Percentiles rank a stretch among this genome's conserved stretches.
Conservation (phyloP, 768 basidiomycete genomes). For the Leucocoprinus sp. region DNA sequence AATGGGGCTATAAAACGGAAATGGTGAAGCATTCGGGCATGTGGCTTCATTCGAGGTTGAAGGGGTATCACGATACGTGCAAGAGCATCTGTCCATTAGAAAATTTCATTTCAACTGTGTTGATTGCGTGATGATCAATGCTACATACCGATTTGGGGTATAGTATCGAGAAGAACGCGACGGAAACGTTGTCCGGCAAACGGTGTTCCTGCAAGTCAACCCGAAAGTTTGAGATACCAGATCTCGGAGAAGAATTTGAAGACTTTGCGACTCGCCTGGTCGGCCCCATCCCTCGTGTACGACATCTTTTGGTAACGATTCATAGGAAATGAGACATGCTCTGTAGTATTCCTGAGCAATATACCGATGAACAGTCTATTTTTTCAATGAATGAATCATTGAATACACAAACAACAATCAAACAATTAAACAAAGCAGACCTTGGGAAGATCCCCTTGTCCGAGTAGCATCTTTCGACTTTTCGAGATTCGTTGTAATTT, state of each 20-base stretch:
- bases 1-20: slow-evolving; percentile 71
- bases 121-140: not conserved
- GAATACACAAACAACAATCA: no score
- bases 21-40: slow-evolving; percentile 71
- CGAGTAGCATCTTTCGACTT: slow-evolving; percentile 42
- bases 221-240: not conserved
- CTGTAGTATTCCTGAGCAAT: slow-evolving; percentile 73
- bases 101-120: slow-evolving; percentile 5
- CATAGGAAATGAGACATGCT: slow-evolving; percentile 60
- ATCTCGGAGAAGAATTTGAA: no score
- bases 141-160: slow-evolving; percentile 55
- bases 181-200: slow-evolving; percentile 58
- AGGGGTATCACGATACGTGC: slow-evolving; percentile 69
- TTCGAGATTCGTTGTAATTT: slow-evolving; percentile 64
- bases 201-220: slow-evolving; percentile 37
- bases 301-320: slow-evolving; percentile 60
- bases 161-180: slow-evolving; percentile 60
- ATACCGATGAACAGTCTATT: slow-evolving; percentile 56
- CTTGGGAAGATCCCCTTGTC: slow-evolving; percentile 50
- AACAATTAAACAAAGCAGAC: slow-evolving; percentile 32
- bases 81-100: slow-evolving; percentile 41
- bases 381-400: no score
- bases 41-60: slow-evolving; percentile 61
- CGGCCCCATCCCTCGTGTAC: slow-evolving; percentile 70
- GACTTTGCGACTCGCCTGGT: slow-evolving; percentile 37